Evolutionary conservation across 1,284 basidiomycete species (phyloP).

Genomic region (Tilletia caries): DNA sequence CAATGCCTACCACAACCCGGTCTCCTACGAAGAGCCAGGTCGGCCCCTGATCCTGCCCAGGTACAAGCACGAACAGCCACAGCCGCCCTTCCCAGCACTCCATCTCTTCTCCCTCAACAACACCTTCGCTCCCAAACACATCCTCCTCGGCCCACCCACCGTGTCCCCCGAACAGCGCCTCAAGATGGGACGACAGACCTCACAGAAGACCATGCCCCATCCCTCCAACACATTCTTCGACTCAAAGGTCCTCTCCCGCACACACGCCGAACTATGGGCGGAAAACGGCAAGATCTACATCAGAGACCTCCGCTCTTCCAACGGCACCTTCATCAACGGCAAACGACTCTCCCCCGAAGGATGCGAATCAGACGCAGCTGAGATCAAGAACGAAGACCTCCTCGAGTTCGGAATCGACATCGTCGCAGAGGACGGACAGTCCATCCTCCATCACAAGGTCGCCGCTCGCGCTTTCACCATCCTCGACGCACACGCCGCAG

Average conservation of each 20-base stretch:
- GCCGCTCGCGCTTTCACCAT: conserved; percentile 88
- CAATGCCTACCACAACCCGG: conserved; percentile 10
- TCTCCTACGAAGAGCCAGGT: conserved; percentile 11
- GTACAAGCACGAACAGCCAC: neutral
- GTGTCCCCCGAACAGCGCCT: conserved; percentile 58
- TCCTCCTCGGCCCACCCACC: conserved; percentile 67
- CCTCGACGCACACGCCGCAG: conserved; percentile 76
- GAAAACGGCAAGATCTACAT: conserved; percentile 87
- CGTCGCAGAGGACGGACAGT: conserved; percentile 95
- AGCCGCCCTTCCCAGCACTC: conserved; percentile 42
- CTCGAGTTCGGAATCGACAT: conserved; percentile 99
- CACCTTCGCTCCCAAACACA: conserved; percentile 93
- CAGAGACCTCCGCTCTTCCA: conserved; percentile 96
- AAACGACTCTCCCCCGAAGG: conserved; percentile 86
- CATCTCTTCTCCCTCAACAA: conserved; percentile 88
- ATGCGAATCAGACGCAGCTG: conserved; percentile 85
- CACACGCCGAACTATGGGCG: conserved; percentile 98
- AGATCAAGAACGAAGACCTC: conserved; percentile 90
- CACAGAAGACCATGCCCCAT: conserved; percentile 88
- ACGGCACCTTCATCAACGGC: conserved; percentile 97
- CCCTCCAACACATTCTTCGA: conserved; percentile 98
- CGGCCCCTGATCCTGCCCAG: neutral
- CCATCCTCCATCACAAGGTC: conserved; percentile 96
- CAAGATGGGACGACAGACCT: conserved; percentile 96
- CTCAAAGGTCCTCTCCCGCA: conserved; percentile 88